Base-by-base conservation (phyloP, 2,329 filamentous ascomycete genomes). In the Stachybotrys elegans region DNA sequence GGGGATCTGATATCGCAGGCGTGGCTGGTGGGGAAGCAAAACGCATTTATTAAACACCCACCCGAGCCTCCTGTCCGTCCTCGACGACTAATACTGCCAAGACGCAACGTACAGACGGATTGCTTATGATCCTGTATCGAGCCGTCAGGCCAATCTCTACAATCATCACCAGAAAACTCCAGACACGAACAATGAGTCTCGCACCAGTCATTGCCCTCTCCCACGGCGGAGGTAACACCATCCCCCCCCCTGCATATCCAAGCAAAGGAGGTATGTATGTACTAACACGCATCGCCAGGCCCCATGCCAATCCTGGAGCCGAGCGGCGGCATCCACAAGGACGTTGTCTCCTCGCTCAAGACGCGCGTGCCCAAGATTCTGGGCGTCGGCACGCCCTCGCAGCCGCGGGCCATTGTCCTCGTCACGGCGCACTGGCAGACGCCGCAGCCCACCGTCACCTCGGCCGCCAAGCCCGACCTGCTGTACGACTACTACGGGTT, bases 401-500 rank as follows among this genome's bases (percentile, higher is more conserved):
- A 71, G 12, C 73, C 70, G 0, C 65, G 65, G 9, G 78, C 73
- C 20, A 78, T 81, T 37, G 63, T 80, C 9, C 61, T 81, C 23
- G 68, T 81, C 13, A 81, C 78, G 0, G 78, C 78, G 4, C 78
- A 81, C 61, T 81, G 78, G 78, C 69, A 68, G 3, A 71, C 72
- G 3, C 38, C 49, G 13, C 59, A 58, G 8, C 77, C 78, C 2
- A 71, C 68, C 34, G 72, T 83, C 46, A 77, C 74, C 12, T 75
- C 71, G 3, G 71, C 54, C 4, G 53, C 62, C 17, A 66, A 63
- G 20, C 79, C 74, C 44, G 54, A 62, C 3, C 61, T 83, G 5
- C 59, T 70, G 40, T 83, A 79, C 56, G 78, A 83, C 55, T 83
- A 82, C 61, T 71, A 70, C 52, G 76, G 76, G 16, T 82, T 83